Conservation (phyloP, 495 filamentous ascomycete species). For the Xylaria acuta region DNA sequence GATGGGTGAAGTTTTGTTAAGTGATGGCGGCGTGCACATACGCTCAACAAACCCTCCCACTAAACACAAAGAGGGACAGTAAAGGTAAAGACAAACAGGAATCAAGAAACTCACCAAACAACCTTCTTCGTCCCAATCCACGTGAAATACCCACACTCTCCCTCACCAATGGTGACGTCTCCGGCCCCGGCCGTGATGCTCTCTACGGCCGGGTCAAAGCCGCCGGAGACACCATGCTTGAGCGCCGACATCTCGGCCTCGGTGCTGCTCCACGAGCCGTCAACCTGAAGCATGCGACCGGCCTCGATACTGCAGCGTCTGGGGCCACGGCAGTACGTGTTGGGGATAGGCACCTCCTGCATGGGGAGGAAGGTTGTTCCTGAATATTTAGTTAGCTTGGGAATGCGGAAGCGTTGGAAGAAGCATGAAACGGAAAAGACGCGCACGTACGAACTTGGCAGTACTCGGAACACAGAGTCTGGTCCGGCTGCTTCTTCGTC, state of each 20-base stretch:
- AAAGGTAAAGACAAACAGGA: not conserved
- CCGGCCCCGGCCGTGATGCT: conserved; percentile 1
- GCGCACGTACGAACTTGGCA: conserved; percentile 24
- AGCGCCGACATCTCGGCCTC: not conserved
- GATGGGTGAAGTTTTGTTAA: not conserved
- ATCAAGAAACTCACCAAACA: not conserved
- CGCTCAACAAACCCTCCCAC: not conserved
- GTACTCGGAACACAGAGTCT: conserved; percentile 1
- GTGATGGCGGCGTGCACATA: not conserved
- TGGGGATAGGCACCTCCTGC: conserved; percentile 17
- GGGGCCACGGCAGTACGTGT: conserved; percentile 21
- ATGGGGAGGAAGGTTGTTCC: conserved; percentile 6
- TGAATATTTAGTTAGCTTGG: not conserved
- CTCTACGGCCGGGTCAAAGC: not conserved
- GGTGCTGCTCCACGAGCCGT: conserved; percentile 10
- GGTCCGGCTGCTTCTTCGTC: not conserved
- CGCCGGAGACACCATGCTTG: conserved; percentile 12
- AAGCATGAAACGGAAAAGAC: not conserved
- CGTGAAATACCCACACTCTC: conserved; percentile 24
- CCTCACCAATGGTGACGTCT: not conserved
- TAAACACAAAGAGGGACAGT: not conserved
- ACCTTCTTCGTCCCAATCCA: conserved; percentile 13
- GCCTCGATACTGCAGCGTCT: not conserved
- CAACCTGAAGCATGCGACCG: not conserved
- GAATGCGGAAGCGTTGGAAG: not conserved